These are phyloP conservation scores for Scheffersomyces ergatensis DNA, from an alignment of 805 yeast species.

Conservation along the genomic window DNA sequence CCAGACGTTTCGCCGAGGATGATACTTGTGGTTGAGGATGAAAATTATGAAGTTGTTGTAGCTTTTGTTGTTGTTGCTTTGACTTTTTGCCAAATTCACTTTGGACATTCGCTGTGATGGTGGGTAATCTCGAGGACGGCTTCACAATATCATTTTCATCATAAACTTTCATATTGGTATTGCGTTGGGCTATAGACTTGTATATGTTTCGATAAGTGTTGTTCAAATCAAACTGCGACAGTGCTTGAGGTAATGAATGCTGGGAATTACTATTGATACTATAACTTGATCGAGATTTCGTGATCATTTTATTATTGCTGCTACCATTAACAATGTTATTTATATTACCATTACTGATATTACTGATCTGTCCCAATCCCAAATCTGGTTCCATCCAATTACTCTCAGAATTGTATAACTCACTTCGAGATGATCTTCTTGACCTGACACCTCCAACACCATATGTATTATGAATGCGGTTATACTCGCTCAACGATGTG, in stretches of 20 bases:
- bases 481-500: constrained; percentile 36
- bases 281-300: constrained; percentile 22
- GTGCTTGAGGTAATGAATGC: background rate
- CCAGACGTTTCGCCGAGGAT: background rate
- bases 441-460: constrained; percentile 16
- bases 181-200: constrained; percentile 33
- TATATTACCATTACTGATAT: background rate
- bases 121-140: constrained; percentile 14
- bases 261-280: constrained; percentile 15
- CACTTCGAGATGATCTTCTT: constrained; percentile 38
- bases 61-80: background rate
- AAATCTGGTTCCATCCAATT: constrained; percentile 52
- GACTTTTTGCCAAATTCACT: constrained; percentile 1
- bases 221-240: constrained; percentile 18
- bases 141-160: constrained; percentile 10
- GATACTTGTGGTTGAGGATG: no score
- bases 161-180: constrained; percentile 8
- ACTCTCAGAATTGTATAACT: constrained; percentile 41
- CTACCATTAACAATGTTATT: background rate
- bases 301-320: constrained; percentile 4
- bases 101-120: constrained; percentile 7
- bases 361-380: background rate
- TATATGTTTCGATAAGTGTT: constrained; percentile 33
- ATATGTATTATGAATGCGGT: constrained; percentile 16
- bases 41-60: no score